phyloP scores from a whole-genome alignment of 2,329 filamentous ascomycete species.

The Colletotrichum paranaense region DNA sequence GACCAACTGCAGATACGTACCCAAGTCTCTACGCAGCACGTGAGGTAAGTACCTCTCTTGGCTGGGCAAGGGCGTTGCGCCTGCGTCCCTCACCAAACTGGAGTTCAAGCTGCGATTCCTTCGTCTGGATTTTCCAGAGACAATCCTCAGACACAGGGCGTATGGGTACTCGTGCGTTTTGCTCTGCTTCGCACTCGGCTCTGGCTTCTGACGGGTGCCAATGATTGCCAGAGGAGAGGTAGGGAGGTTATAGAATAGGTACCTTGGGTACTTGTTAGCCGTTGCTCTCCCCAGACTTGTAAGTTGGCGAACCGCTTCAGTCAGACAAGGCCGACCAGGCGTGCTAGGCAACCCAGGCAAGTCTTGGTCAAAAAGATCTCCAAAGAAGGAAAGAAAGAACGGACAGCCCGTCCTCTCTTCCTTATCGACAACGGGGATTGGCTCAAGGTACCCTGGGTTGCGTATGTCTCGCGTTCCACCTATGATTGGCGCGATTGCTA shows the following conservation, averaged over 20 bases:
- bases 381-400: neutral
- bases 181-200: constrained; percentile 1
- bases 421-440: neutral
- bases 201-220: neutral
- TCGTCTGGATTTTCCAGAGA: constrained; percentile 21
- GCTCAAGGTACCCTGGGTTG: neutral
- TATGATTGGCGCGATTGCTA: constrained; percentile 10
- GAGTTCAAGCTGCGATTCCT: neutral
- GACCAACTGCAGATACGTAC: neutral
- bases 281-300: neutral
- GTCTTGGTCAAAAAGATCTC: too few relatives aligned
- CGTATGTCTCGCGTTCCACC: neutral
- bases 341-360: neutral
- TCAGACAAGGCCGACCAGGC: neutral
- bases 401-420: neutral
- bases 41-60: neutral
- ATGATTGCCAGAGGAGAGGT: neutral
- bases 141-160: constrained; percentile 18
- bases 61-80: neutral
- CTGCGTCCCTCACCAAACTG: neutral
- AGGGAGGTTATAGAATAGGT: neutral
- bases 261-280: neutral
- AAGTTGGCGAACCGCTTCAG: neutral
- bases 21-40: neutral
- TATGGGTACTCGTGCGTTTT: constrained; percentile 15